These are phyloP conservation scores for Ustilago shanxiensis DNA, from an alignment of 1,284 basidiomycete genomes.

Conservation along the genomic window DNA sequence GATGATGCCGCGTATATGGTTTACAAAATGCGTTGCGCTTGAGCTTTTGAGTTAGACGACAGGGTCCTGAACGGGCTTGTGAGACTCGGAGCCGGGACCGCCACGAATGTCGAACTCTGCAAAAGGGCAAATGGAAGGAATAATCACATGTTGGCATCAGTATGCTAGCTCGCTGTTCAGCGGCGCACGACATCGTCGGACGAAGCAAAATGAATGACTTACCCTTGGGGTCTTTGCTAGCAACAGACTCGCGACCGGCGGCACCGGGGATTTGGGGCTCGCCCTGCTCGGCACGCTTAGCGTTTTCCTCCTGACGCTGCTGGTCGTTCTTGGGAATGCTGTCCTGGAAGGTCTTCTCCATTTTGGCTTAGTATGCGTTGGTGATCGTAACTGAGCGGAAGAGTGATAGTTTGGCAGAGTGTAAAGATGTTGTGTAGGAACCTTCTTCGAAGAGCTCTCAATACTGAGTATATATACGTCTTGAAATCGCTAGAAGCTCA, in stretches of 20 bases:
- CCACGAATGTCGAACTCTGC: conserved; percentile 56
- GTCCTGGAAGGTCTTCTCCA: conserved; percentile 61
- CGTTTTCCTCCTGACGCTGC: conserved; percentile 51
- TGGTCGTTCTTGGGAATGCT: conserved; percentile 32
- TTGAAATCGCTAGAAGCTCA: neutral
- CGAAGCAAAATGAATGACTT: too few species aligned
- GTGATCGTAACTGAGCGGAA: neutral
- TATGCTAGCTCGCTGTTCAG: too few species aligned
- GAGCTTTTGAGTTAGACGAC: conserved; percentile 22
- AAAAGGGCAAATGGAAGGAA: too few species aligned
- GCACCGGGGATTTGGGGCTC: conserved; percentile 52
- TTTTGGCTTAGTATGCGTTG: conserved; percentile 12
- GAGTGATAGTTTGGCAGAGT: neutral
- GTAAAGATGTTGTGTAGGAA: neutral
- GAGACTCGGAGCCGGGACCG: conserved; percentile 52
- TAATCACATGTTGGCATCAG: too few species aligned
- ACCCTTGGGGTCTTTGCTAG: conserved; percentile 56
- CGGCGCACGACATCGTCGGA: too few species aligned
- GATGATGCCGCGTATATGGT: neutral
- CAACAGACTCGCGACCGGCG: conserved; percentile 48
- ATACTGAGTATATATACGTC: neutral
- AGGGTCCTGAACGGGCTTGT: conserved; percentile 57
- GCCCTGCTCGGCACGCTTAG: conserved; percentile 41
- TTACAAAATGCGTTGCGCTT: neutral
- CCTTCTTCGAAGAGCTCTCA: neutral